Evolutionary conservation across 805 yeast species (phyloP).

Genomic region (Metschnikowia koreensis): DNA sequence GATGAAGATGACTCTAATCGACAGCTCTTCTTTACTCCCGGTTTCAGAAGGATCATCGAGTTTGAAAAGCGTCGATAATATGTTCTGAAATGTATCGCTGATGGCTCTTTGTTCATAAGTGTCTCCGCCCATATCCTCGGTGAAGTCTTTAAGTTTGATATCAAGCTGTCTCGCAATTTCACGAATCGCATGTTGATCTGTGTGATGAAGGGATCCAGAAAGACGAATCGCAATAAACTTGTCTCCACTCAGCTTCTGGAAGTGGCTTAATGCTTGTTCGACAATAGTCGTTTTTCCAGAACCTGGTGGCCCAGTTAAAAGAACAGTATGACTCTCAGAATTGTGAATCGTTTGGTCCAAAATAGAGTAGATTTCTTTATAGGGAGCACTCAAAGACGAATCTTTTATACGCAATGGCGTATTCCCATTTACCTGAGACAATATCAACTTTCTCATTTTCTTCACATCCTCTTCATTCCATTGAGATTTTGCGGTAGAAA

Average conservation of each 20-base stretch:
- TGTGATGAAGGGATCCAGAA: constrained; percentile 69
- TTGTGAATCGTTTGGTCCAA: constrained; percentile 63
- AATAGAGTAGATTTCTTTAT: constrained; percentile 52
- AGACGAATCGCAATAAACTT: constrained; percentile 63
- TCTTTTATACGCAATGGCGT: constrained; percentile 8
- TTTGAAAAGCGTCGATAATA: constrained; percentile 50
- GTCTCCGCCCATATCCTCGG: constrained; percentile 18
- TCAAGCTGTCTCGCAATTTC: constrained; percentile 87
- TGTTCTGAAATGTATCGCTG: constrained; percentile 59
- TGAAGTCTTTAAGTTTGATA: constrained; percentile 21
- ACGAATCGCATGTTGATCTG: constrained; percentile 76
- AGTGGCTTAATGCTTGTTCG: constrained; percentile 49
- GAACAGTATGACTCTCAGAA: constrained; percentile 76
- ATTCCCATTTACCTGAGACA: constrained; percentile 14
- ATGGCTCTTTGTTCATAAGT: constrained; percentile 51
- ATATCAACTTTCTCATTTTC: constrained; percentile 7
- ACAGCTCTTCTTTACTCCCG: constrained; percentile 14
- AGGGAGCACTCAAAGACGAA: constrained; percentile 28
- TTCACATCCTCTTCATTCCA: constrained; percentile 6
- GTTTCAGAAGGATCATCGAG: constrained; percentile 22
- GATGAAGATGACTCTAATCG: constrained; percentile 65
- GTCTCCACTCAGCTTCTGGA: constrained; percentile 40
- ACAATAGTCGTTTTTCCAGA: constrained; percentile 72
- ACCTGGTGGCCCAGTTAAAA: constrained; percentile 77
- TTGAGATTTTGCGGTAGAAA: background rate